A percentile compares a stretch with the other conserved stretches of the same genome.
Conservation (phyloP, 495 filamentous ascomycete species). For the Hypomontagnella monticulosa region DNA sequence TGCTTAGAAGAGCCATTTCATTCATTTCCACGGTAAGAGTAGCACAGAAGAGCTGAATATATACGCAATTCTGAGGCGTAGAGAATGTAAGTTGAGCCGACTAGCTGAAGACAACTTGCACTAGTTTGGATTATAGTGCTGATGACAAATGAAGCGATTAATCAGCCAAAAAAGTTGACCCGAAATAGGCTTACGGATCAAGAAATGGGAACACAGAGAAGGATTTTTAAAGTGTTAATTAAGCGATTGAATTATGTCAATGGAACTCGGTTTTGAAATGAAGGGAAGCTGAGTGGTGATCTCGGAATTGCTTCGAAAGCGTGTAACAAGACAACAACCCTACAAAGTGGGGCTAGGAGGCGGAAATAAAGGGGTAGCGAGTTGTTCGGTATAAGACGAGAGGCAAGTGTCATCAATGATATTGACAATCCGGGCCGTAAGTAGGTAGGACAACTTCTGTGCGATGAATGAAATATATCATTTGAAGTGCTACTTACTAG, state of each 20-base stretch:
- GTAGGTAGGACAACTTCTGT: background rate
- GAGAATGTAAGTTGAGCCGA: no score
- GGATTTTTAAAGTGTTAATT: background rate
- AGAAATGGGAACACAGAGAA: conserved; percentile 1
- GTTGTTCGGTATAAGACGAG: conserved; percentile 3
- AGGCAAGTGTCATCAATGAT: background rate
- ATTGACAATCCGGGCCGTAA: background rate
- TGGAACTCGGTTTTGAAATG: conserved; percentile 2
- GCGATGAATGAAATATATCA: conserved; percentile 1
- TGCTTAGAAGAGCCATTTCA: background rate
- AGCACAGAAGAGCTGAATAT: conserved; percentile 23
- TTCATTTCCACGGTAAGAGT: background rate
- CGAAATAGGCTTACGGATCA: conserved; percentile 13
- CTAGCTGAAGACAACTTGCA: background rate
- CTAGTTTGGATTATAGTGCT: conserved; percentile 14
- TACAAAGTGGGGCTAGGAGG: background rate
- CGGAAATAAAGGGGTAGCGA: background rate
- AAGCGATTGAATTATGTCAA: background rate
- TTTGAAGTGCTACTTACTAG: background rate
- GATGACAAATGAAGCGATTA: conserved; percentile 36
- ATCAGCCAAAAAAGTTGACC: conserved; percentile 14
- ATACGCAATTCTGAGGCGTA: conserved; percentile 5
- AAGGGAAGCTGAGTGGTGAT: background rate
- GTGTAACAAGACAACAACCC: background rate
- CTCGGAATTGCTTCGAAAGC: background rate